Evolutionary conservation across 23 red algal species (phyloP), one percentile per base, ranked within the genome.

Genomic region (Agarophyton chilense): DNA sequence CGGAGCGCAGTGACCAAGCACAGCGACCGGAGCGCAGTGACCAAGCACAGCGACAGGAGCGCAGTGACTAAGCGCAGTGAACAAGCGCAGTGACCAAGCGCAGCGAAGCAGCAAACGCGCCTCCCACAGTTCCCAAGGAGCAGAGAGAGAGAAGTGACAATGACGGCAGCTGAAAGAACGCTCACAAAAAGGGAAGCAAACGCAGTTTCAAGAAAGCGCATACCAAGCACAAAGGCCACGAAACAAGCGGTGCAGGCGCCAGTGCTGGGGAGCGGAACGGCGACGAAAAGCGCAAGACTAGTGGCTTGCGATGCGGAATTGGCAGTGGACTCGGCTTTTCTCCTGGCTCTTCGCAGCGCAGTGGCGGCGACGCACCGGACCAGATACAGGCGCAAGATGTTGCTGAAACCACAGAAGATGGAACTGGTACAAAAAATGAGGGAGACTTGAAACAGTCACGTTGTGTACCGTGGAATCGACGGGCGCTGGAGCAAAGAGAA

Each of bases 391-490:
- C 83, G 77, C 46, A 99, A 79, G 1, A 86, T 82, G 77, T 68
- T 95, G 68, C 64, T 98, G 12, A 98, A 98, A 83, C 93, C 96
- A 7, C 96, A 98, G 73, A 98, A 98, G 78, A 91, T 94, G 58
- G 86, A 82, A 13, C 82, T 98, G 22, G 73, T 98, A 9, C 93
- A 98, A 68, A 95, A 95, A 41, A 71, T 98, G 78, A 92, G 91
- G 57, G 96, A 98, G 87, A n/a, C n/a, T n/a, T n/a, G n/a, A n/a
- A n/a, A n/a, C n/a, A n/a, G n/a, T n/a, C n/a, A n/a, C n/a, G n/a
- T 98, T 65, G 96, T 98, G 11, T 98, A 93, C 53, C 96, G 89
- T 10, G 96, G 96, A 6, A 91, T 98, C 39, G 93, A 99, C 77
- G 93, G 93, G 44, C 12, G 41, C 16, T 42, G 78, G 14, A 77